Evolutionary conservation across 2,329 filamentous ascomycete genomes (phyloP), one percentile per base, ranked within the genome.

Genomic region (Colletotrichum tabaci): DNA sequence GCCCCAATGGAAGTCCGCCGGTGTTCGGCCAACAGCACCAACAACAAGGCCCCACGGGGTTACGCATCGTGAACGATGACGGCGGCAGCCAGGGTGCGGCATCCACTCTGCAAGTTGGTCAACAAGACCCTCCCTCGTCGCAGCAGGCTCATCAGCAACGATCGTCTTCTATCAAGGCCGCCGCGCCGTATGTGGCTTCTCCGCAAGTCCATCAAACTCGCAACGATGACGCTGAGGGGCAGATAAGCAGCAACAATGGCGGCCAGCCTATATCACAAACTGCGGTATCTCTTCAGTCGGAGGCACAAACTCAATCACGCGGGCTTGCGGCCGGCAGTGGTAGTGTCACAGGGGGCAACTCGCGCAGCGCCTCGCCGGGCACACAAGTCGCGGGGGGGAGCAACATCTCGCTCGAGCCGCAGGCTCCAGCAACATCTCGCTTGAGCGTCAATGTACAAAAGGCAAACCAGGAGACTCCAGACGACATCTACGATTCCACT

Each of bases 401-500:
- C 12, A 64, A 16, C 46, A 15, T 61, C 13, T 52, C 42, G 15
- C 40, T 60, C 9, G 66, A 55, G 55, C 72, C 66, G 23, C 13
- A 46, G 30, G 16, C 44, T 21, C n/a, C 60, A 44, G 46, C 65
- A 42, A 52, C 40, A 21, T 23, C 61, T 26, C 47, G 58, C n/a
- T 67, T 73, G 49, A 70, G 57, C 38, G 67, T 74, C 16, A 74
- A 77, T 38, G 69, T 76, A 4, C 71, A 72, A 23, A 72, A 71
- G 35, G 69, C 73, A 18, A 75, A 77, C 62, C 66, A 71, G 40
- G 75, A 74, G 5, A 72, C 71, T 8, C 74, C 77, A 30, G 77
- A 80, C 3, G 79, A 81, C 66, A 76, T 81, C 16, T 80, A 81
- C 66, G 79, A 81, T 61, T 78, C 79, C 4, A 81, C 80, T 5